Percentiles rank a stretch among this genome's conserved stretches.
Conservation (phyloP, 164 flowering plant genomes). For the Nymphaea thermarum region DNA sequence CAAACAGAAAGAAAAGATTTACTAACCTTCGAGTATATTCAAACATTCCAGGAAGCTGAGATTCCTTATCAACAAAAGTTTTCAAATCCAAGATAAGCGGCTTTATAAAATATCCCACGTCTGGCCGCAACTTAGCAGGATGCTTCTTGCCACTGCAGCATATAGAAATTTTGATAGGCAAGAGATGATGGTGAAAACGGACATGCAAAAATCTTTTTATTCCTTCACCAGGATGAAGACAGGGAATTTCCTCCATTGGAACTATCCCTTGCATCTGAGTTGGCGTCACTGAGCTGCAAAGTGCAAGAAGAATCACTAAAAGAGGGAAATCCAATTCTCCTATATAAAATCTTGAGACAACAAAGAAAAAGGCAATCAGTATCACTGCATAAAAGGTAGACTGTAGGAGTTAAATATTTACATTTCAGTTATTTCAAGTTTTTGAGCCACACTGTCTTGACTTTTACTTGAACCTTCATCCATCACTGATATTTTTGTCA, state of each 20-base stretch:
- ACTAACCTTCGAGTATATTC: slow-evolving; percentile 71
- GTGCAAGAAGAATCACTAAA: neutral
- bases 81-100: slow-evolving; percentile 62
- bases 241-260: slow-evolving; percentile 58
- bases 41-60: slow-evolving; percentile 83
- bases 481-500: slow-evolving; percentile 35
- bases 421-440: slow-evolving; percentile 33
- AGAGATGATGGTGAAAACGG: slow-evolving; percentile 77
- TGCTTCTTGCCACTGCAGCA: slow-evolving; percentile 41
- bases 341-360: neutral
- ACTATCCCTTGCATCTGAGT: slow-evolving; percentile 39
- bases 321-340: neutral
- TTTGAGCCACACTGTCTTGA: slow-evolving; percentile 29
- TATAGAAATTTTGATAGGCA: slow-evolving; percentile 68
- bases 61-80: slow-evolving; percentile 45
- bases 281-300: slow-evolving; percentile 32
- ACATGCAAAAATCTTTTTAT: slow-evolving; percentile 41
- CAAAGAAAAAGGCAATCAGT: too few species aligned
- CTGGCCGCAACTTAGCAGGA: slow-evolving; percentile 80
- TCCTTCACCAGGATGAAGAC: slow-evolving; percentile 56
- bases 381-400: too few species aligned
- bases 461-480: slow-evolving; percentile 46
- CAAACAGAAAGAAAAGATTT: neutral
- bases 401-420: slow-evolving; percentile 4
- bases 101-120: slow-evolving; percentile 83